These are phyloP conservation scores for Cymbopogon citratus DNA, from an alignment of 176 grass and related monocot species.

Conservation along the genomic window DNA sequence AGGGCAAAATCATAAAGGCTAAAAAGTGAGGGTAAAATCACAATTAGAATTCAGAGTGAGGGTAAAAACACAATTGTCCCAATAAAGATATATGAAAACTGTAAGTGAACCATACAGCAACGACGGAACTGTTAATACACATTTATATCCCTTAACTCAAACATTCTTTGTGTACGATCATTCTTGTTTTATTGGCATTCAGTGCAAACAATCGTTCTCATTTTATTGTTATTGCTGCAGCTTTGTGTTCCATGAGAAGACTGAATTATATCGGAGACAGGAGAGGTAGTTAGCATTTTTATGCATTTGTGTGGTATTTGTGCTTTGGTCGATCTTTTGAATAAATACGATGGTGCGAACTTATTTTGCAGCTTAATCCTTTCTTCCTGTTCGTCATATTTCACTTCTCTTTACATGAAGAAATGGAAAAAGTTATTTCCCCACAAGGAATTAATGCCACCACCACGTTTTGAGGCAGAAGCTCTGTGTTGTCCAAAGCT, in stretches of 20 bases:
- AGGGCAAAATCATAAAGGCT: no score
- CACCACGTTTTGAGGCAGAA: slow-evolving; percentile 62
- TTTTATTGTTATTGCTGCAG: slow-evolving; percentile 40
- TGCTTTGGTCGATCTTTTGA: slow-evolving; percentile 25
- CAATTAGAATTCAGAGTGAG: no score
- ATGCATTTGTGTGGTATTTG: slow-evolving; percentile 3
- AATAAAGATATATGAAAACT: no score
- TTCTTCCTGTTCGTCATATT: slow-evolving; percentile 57
- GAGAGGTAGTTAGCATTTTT: slow-evolving; percentile 40
- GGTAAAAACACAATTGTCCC: no score
- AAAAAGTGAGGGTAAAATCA: no score
- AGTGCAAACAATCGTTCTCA: slow-evolving; percentile 3
- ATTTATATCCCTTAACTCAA: background rate
- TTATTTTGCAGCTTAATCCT: slow-evolving; percentile 59
- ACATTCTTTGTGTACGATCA: background rate
- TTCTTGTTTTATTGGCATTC: slow-evolving; percentile 10
- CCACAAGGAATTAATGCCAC: slow-evolving; percentile 36
- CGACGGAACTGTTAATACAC: no score
- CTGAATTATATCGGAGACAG: slow-evolving; percentile 51
- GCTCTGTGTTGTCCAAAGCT: slow-evolving; percentile 50
- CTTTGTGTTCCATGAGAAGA: slow-evolving; percentile 68
- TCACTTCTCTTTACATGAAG: slow-evolving; percentile 66
- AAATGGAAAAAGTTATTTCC: slow-evolving; percentile 85
- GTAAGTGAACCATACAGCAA: no score
- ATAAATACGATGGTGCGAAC: slow-evolving; percentile 1